Evolutionary conservation across 345 rosid genomes (phyloP), one percentile per base, ranked within the genome.

Genomic region (Eucalyptus cloeziana): DNA sequence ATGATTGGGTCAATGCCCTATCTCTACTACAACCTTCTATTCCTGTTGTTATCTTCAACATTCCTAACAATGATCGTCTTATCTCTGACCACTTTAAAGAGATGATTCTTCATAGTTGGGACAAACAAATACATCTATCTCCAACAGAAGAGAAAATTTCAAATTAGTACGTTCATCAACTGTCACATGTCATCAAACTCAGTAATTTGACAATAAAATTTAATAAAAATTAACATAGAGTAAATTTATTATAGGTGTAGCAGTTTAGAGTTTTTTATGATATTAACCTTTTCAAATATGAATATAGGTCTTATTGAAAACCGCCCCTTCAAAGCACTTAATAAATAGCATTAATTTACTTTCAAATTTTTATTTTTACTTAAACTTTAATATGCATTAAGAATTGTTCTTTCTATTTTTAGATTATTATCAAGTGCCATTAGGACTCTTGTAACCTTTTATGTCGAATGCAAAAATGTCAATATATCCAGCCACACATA

Each of bases 201-300:
- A 7, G 0, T 52, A 52, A 22, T 52, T 52, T 52, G 0, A 52
- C 8, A 52, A 52, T 52, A 1, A 52, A 52, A 21, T 52, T 52
- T 52, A 3, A 52, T 21, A 52, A 7, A 52, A 52, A 52, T 1
- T 52, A 52, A 52, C 0, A 3, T 0, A 19, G 2, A 52, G 10
- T 52, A 52, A 52, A 52, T 21, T 21, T 52, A 52, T 52, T 52
- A 52, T 52, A 52, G 0, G 4, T 52, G 24, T 19, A 19, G 24
- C 24, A 7, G 1, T 52, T 52, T 52, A 2, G 19, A 19, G 1
- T 7, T 52, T 52, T 52, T 52, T 1, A 52, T 19, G 10, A 10
- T 52, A 19, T 7, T 7, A 52, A 52, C 4, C 0, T 52, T 52
- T 76, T 76, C 8, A 25, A 40, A 37, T 37, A 76, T 40, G 27